Evolutionary conservation across 768 basidiomycete genomes (phyloP).

Genomic region (Termitomyces sp.): DNA sequence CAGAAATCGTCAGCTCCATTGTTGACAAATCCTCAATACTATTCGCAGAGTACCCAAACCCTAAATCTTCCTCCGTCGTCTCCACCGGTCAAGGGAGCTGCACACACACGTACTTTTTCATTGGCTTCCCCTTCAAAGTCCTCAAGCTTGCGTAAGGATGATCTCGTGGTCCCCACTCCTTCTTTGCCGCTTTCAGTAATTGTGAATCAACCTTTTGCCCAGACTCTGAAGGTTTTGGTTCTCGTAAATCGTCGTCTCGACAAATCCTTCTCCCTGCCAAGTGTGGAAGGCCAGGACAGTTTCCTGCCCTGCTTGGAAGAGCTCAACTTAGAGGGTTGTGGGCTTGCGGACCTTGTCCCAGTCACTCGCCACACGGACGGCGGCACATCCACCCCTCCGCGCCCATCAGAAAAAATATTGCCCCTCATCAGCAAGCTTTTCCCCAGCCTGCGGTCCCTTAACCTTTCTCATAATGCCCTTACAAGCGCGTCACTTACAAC

Average conservation of each 20-base stretch:
- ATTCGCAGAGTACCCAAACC: conserved; percentile 48
- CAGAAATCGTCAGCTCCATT: conserved; percentile 28
- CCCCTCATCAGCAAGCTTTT: conserved; percentile 62
- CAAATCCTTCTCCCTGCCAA: conserved; percentile 55
- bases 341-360: conserved; percentile 55
- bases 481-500: conserved; percentile 49
- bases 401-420: conserved; percentile 52
- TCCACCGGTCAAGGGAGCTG: conserved; percentile 43
- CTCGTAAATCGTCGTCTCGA: conserved; percentile 69
- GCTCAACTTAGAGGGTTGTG: conserved; percentile 70
- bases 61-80: conserved; percentile 63
- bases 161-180: conserved; percentile 59
- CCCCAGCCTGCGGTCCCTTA: conserved; percentile 63
- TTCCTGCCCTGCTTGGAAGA: conserved; percentile 71
- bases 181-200: conserved; percentile 68
- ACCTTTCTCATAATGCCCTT: conserved; percentile 73
- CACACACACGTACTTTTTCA: conserved; percentile 65
- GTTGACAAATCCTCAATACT: conserved; percentile 57
- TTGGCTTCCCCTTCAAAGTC: conserved; percentile 31
- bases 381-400: conserved; percentile 32
- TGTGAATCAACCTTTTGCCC: conserved; percentile 54
- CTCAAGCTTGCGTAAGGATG: conserved; percentile 21
- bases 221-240: conserved; percentile 51
- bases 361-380: conserved; percentile 35
- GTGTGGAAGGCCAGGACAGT: conserved; percentile 24